Evolutionary conservation across 2,329 filamentous ascomycete genomes (phyloP), one percentile per base, ranked within the genome.

Genomic region (Epichloe sibirici): DNA sequence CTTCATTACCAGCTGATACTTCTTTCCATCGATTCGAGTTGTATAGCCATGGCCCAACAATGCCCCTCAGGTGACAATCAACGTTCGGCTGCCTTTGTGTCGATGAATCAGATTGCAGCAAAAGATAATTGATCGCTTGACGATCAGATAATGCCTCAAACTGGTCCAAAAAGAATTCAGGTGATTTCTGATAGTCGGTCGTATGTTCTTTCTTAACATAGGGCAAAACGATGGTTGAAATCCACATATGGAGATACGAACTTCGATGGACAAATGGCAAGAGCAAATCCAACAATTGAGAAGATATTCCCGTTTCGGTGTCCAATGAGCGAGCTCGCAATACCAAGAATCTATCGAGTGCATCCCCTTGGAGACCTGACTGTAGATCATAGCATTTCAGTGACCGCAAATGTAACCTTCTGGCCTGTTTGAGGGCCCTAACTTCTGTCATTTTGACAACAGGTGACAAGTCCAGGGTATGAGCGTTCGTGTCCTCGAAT

Each of bases 41-140:
- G 60, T 85, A 82, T 48, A 90, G 71, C 86, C 86, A 91, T 2
- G 87, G 86, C 0, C 82, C 83, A 48, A 90, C 69, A 39, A 90
- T 63, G 0, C 82, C 79, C 56, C 79, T 78, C 52, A 90, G 62
- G 62, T 90, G 85, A 53, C 85, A 77, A 1, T 79, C 81, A 47
- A 83, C 63, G 39, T 72, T 63, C 1, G 59, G 54, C 17, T 69
- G 55, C 2, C 71, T 67, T 40, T 71, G 68, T 34, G 74, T 65
- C 15, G 61, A 61, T 23, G 60, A 54, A 28, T 73, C 74, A 2
- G 79, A 82, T 51, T 77, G 75, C 7, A 76, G 77, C 5, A 91
- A 70, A 31, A 90, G 71, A 46, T 81, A 67, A 11, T 77, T 71
- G 13, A 87, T 73, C 3, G 82, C 85, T 9, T 74, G 69, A 45